phyloP scores from a whole-genome alignment of 1,284 basidiomycete species.

The Rhodotorula sp. region DNA sequence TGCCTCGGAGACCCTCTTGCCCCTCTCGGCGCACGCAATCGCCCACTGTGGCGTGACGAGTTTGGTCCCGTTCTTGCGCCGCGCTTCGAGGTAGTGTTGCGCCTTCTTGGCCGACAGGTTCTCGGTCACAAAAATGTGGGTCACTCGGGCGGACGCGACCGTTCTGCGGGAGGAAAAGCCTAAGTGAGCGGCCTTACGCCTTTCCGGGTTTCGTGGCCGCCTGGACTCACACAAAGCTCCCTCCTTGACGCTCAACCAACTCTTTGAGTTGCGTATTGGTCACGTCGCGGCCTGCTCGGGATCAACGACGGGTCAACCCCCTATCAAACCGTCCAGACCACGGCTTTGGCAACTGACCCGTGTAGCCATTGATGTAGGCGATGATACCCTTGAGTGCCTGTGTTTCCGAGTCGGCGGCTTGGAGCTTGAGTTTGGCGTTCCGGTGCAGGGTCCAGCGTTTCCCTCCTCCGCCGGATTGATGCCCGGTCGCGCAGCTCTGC shows the following conservation, averaged over 20 bases:
- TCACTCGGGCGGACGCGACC: constrained; percentile 10
- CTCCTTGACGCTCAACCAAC: constrained; percentile 30
- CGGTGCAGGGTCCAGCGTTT: constrained; percentile 24
- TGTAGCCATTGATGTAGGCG: constrained; percentile 30
- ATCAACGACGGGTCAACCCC: neutral
- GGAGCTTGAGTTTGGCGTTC: constrained; percentile 27
- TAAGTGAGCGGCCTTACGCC: neutral
- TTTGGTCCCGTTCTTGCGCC: constrained; percentile 20
- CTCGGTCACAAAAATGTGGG: constrained; percentile 27
- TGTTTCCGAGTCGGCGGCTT: constrained; percentile 22
- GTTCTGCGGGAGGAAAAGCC: constrained; percentile 4
- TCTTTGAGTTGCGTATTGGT: constrained; percentile 29
- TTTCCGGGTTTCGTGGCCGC: no score
- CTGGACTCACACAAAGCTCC: constrained; percentile 12
- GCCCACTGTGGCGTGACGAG: constrained; percentile 34
- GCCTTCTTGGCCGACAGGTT: constrained; percentile 32
- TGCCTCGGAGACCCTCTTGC: constrained; percentile 24
- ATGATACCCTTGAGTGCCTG: constrained; percentile 24
- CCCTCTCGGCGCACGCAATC: constrained; percentile 22
- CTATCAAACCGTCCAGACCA: no score
- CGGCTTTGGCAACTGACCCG: constrained; percentile 6
- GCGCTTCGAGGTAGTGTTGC: constrained; percentile 22
- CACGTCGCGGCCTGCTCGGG: constrained; percentile 15
- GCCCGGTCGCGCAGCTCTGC: constrained; percentile 33
- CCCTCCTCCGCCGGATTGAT: constrained; percentile 32